Conservation (phyloP, 2,329 filamentous ascomycete genomes). For the Colletotrichum limetticola region DNA sequence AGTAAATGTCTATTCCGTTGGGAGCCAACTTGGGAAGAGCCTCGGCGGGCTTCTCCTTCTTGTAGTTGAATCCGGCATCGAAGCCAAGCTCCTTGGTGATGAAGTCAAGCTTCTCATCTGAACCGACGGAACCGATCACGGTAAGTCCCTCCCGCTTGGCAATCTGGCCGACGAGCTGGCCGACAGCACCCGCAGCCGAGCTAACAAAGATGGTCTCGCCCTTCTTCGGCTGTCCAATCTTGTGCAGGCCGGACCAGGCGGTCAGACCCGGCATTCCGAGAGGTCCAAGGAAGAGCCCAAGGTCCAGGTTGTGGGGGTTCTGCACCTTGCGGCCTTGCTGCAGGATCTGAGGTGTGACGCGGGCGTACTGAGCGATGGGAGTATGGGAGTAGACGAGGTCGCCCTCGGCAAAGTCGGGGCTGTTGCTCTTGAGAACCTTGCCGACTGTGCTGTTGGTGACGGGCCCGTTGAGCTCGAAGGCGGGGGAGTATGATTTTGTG, state of each 20-base stretch:
- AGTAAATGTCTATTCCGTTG: constrained; percentile 79
- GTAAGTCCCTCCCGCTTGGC: constrained; percentile 83
- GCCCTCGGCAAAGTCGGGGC: constrained; percentile 56
- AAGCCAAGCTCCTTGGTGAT: constrained; percentile 61
- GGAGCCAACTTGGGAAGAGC: constrained; percentile 79
- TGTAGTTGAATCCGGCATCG: constrained; percentile 84
- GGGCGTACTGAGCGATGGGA: constrained; percentile 73
- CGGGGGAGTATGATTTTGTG: constrained; percentile 72
- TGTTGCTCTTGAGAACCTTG: constrained; percentile 78
- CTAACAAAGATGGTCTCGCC: constrained; percentile 85
- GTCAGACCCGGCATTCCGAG: constrained; percentile 72
- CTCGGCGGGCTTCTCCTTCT: constrained; percentile 77
- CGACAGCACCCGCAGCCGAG: constrained; percentile 83
- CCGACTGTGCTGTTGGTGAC: constrained; percentile 73
- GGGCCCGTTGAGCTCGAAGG: constrained; percentile 71
- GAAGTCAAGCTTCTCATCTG: constrained; percentile 82
- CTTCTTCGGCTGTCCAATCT: constrained; percentile 71
- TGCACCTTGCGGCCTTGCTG: constrained; percentile 53
- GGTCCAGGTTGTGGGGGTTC: constrained; percentile 76
- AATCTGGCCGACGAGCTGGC: constrained; percentile 86
- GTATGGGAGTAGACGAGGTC: constrained; percentile 59
- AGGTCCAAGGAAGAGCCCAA: constrained; percentile 76
- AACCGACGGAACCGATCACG: constrained; percentile 85
- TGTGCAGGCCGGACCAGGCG: constrained; percentile 75
- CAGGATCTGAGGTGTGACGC: constrained; percentile 9